Percentiles rank a stretch among this genome's conserved stretches.
Evolutionary conservation across 1,284 basidiomycete species (phyloP).

Genomic region (Mrakiaceae sp.): DNA sequence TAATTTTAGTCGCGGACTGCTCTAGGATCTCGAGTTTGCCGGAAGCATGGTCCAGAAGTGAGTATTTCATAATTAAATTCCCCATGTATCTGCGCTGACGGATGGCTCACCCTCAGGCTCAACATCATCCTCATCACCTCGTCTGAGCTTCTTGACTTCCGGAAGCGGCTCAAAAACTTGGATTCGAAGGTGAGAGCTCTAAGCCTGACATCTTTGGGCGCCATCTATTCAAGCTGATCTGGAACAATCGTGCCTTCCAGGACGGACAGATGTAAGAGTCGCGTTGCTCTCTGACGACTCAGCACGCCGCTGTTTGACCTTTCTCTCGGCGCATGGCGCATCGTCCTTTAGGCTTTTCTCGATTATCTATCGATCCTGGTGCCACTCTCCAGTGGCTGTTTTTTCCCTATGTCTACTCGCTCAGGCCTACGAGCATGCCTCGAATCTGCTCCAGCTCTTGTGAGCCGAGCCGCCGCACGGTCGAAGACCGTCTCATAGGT

Average conservation of each 20-base stretch:
- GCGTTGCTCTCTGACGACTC: too few species aligned
- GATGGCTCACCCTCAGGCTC: conserved; percentile 96
- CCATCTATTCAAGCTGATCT: too few species aligned
- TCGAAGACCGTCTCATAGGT: neutral
- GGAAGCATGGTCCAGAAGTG: conserved; percentile 12
- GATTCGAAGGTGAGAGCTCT: conserved; percentile 64
- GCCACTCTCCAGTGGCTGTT: conserved; percentile 93
- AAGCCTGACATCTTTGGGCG: conserved; percentile 10
- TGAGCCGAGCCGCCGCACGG: conserved; percentile 35
- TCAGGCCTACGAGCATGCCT: conserved; percentile 98
- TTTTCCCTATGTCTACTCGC: conserved; percentile 92
- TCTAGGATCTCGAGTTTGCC: conserved; percentile 10
- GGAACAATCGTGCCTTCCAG: conserved; percentile 35
- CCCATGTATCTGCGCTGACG: conserved; percentile 33
- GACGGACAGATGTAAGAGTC: conserved; percentile 58
- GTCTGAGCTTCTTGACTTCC: conserved; percentile 86
- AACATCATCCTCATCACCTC: conserved; percentile 95
- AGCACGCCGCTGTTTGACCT: neutral
- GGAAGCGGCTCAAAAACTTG: conserved; percentile 79
- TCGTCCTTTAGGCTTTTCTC: conserved; percentile 51
- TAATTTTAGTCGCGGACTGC: conserved; percentile 4
- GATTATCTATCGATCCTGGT: conserved; percentile 92
- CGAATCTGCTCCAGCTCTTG: conserved; percentile 94
- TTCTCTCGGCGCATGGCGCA: neutral
- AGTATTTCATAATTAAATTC: neutral